These are phyloP conservation scores for Alternaria sp. DNA, from an alignment of 2,329 filamentous ascomycete species.

Conservation along the genomic window DNA sequence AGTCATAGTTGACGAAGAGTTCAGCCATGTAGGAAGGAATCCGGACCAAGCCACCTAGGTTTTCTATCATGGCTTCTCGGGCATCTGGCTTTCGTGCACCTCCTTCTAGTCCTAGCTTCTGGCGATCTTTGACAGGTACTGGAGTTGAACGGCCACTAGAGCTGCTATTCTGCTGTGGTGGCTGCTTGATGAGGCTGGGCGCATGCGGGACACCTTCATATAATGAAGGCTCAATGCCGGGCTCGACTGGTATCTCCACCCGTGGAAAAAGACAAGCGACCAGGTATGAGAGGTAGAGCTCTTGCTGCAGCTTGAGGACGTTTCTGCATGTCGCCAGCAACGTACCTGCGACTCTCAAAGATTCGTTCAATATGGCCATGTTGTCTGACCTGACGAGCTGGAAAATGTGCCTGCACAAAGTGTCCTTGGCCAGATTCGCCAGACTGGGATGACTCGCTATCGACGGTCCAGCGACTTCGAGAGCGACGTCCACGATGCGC, in stretches of 20 bases:
- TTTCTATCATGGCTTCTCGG: slow-evolving; percentile 97
- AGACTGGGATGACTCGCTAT: slow-evolving; percentile 92
- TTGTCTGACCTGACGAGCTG: slow-evolving; percentile 96
- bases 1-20: slow-evolving; percentile 98
- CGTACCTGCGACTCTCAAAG: slow-evolving; percentile 89
- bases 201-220: slow-evolving; percentile 94
- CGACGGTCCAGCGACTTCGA: slow-evolving; percentile 94
- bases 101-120: slow-evolving; percentile 91
- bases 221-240: slow-evolving; percentile 87
- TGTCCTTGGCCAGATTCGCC: slow-evolving; percentile 88
- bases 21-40: slow-evolving; percentile 96
- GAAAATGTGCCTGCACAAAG: slow-evolving; percentile 92
- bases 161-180: slow-evolving; percentile 67
- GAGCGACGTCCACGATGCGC: slow-evolving; percentile 93
- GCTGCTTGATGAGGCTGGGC: slow-evolving; percentile 83
- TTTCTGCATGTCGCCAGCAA: slow-evolving; percentile 88
- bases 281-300: slow-evolving; percentile 92
- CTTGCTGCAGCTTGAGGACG: slow-evolving; percentile 94
- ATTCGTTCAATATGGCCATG: slow-evolving; percentile 92
- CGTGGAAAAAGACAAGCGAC: slow-evolving; percentile 92
- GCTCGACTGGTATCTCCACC: slow-evolving; percentile 92
- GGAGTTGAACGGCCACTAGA: slow-evolving; percentile 87
- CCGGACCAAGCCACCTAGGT: slow-evolving; percentile 86
- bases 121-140: slow-evolving; percentile 89
- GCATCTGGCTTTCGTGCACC: slow-evolving; percentile 93